Percentiles rank a stretch among this genome's conserved stretches.
phyloP scores from a whole-genome alignment of 192 early-diverging fungal species.

The Backusella australiensis region DNA sequence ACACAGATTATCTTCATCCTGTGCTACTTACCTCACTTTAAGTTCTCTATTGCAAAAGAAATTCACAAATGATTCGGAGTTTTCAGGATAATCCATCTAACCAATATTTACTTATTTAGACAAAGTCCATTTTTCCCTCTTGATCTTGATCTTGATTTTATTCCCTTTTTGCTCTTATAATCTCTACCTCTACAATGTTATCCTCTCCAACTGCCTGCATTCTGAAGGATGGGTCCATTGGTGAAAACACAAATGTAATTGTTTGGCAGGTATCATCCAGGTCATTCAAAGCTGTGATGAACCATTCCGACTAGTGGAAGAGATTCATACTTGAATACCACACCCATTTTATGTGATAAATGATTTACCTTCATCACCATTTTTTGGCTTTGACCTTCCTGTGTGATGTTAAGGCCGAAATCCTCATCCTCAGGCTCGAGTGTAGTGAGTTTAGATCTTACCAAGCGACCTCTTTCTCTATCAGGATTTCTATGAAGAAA shows the following conservation, averaged over 20 bases:
- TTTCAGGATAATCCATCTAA: neutral
- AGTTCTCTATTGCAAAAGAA: neutral
- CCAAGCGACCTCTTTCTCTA: neutral
- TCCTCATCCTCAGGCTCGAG: constrained; percentile 18
- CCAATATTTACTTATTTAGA: neutral
- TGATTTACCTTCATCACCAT: constrained; percentile 13
- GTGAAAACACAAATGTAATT: constrained; percentile 20
- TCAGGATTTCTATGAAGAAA: neutral
- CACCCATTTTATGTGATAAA: neutral
- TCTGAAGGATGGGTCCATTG: constrained; percentile 15
- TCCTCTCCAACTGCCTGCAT: constrained; percentile 5
- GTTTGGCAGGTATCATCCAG: constrained; percentile 11
- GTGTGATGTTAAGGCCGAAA: neutral
- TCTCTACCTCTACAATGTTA: constrained; percentile 5
- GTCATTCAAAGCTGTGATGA: constrained; percentile 13
- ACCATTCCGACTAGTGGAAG: constrained; percentile 8
- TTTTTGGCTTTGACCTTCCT: constrained; percentile 4
- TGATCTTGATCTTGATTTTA: neutral
- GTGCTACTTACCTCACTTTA: constrained; percentile 4
- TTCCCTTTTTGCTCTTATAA: neutral
- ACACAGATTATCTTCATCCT: constrained; percentile 7
- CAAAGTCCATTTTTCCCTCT: neutral
- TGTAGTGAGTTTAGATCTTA: constrained; percentile 8
- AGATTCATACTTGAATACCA: neutral
- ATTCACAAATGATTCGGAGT: constrained; percentile 4